Percentiles rank a stretch among this genome's conserved stretches.
These are phyloP conservation scores for Penicillium riverlandense DNA, from an alignment of 495 filamentous ascomycete genomes.

Conservation along the genomic window DNA sequence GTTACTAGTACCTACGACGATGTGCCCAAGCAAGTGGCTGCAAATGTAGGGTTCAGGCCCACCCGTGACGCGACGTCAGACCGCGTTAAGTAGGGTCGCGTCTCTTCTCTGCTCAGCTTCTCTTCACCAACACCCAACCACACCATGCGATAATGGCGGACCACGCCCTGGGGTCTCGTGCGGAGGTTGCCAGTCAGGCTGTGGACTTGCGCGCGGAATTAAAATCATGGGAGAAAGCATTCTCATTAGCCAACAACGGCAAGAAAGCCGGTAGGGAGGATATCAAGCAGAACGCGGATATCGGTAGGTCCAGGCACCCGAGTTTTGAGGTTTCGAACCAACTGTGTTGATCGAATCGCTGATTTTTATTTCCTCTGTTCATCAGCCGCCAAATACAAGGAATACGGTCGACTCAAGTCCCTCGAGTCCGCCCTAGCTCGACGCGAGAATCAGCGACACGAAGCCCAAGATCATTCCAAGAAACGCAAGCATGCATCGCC, in stretches of 20 bases:
- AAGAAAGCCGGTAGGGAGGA: slow-evolving; percentile 75
- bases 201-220: slow-evolving; percentile 59
- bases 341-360: not conserved
- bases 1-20: no score
- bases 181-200: slow-evolving; percentile 21
- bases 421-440: slow-evolving; percentile 30
- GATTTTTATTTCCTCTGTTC: not conserved
- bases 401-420: slow-evolving; percentile 70
- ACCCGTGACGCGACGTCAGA: no score
- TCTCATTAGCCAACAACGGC: slow-evolving; percentile 60
- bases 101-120: no score
- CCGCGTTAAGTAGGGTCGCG: slow-evolving; percentile 13
- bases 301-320: slow-evolving; percentile 48
- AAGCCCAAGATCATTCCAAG: slow-evolving; percentile 23
- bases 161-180: slow-evolving; percentile 9
- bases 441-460: slow-evolving; percentile 22
- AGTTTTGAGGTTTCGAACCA: not conserved
- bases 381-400: slow-evolving; percentile 81
- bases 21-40: no score
- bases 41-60: no score
- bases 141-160: slow-evolving; percentile 28
- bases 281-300: slow-evolving; percentile 76
- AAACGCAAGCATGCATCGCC: slow-evolving; percentile 35
- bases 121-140: not conserved
- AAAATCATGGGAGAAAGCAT: slow-evolving; percentile 80